Conservation (phyloP, 805 yeast species). For the Metschnikowia matae region DNA sequence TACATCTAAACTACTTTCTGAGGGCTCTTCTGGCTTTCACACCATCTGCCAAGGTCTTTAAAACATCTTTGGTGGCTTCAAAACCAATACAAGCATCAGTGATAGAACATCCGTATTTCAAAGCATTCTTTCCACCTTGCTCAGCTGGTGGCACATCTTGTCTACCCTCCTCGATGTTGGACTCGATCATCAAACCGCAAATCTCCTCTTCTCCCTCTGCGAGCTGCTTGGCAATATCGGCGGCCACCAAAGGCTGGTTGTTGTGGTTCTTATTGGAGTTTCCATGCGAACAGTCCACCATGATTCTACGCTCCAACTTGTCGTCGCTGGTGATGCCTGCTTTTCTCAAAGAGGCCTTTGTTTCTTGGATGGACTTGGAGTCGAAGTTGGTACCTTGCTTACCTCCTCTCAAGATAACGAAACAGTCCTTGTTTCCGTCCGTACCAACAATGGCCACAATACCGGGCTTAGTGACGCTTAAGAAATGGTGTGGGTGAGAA, state of each 20-base stretch:
- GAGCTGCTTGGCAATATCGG: slow-evolving; percentile 76
- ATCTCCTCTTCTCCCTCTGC: slow-evolving; percentile 73
- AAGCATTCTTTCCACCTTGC: slow-evolving; percentile 47
- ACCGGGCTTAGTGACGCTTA: slow-evolving; percentile 97
- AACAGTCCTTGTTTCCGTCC: slow-evolving; percentile 91
- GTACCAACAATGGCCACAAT: slow-evolving; percentile 95
- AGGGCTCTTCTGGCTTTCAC: slow-evolving; percentile 71
- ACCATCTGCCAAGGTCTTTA: slow-evolving; percentile 74
- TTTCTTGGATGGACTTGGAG: slow-evolving; percentile 67
- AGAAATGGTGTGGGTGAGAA: slow-evolving; percentile 85
- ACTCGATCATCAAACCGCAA: slow-evolving; percentile 95
- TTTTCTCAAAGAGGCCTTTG: slow-evolving; percentile 57
- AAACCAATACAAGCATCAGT: slow-evolving; percentile 96
- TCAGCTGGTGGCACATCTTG: slow-evolving; percentile 66
- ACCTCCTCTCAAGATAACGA: slow-evolving; percentile 95
- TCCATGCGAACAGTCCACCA: slow-evolving; percentile 99
- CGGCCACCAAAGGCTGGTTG: slow-evolving; percentile 93
- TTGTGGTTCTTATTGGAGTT: slow-evolving; percentile 91
- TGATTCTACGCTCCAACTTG: slow-evolving; percentile 52
- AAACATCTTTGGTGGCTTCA: slow-evolving; percentile 82
- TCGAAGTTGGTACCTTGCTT: slow-evolving; percentile 91
- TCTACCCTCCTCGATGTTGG: slow-evolving; percentile 86
- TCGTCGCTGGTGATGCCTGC: slow-evolving; percentile 41
- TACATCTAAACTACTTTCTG: slow-evolving; percentile 2
- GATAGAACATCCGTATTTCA: slow-evolving; percentile 91